Evolutionary conservation across 2,329 filamentous ascomycete genomes (phyloP).

Genomic region (Ophiobolus disseminans): DNA sequence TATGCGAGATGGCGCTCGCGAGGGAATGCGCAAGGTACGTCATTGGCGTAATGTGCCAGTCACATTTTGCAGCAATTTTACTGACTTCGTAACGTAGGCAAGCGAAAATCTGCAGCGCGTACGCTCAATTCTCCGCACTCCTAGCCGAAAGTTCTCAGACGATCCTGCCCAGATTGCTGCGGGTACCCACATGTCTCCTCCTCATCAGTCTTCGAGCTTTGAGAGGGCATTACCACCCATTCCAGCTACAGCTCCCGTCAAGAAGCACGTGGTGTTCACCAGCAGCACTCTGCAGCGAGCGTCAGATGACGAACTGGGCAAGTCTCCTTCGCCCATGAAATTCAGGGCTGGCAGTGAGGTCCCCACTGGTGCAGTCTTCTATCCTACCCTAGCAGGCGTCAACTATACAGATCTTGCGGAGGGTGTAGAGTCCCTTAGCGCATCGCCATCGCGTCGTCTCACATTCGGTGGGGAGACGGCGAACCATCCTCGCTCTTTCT

Average conservation of each 20-base stretch:
- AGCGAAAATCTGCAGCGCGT: constrained; percentile 61
- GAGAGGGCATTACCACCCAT: constrained; percentile 62
- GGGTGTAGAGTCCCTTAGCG: constrained; percentile 30
- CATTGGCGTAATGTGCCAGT: not conserved
- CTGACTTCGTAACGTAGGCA: constrained; percentile 22
- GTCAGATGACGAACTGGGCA: constrained; percentile 39
- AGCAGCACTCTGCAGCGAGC: constrained; percentile 66
- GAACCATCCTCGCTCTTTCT: constrained; percentile 53
- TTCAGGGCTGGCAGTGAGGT: constrained; percentile 44
- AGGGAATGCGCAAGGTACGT: constrained; percentile 42
- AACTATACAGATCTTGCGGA: constrained; percentile 49
- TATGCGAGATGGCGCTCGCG: constrained; percentile 48
- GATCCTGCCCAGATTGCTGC: constrained; percentile 66
- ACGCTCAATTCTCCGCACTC: constrained; percentile 69
- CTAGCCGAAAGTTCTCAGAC: constrained; percentile 65
- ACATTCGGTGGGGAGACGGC: constrained; percentile 39
- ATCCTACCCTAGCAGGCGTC: constrained; percentile 39
- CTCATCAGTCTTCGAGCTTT: constrained; percentile 40
- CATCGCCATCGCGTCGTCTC: constrained; percentile 43
- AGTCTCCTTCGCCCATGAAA: constrained; percentile 47
- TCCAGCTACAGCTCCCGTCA: constrained; percentile 72
- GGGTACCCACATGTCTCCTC: constrained; percentile 63
- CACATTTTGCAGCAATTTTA: not conserved
- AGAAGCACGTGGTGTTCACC: constrained; percentile 84
- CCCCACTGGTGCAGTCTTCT: constrained; percentile 40